A percentile compares a stretch with the other conserved stretches of the same genome.
phyloP scores from a whole-genome alignment of 495 filamentous ascomycete species.

The Aspergillus homomorphus region DNA sequence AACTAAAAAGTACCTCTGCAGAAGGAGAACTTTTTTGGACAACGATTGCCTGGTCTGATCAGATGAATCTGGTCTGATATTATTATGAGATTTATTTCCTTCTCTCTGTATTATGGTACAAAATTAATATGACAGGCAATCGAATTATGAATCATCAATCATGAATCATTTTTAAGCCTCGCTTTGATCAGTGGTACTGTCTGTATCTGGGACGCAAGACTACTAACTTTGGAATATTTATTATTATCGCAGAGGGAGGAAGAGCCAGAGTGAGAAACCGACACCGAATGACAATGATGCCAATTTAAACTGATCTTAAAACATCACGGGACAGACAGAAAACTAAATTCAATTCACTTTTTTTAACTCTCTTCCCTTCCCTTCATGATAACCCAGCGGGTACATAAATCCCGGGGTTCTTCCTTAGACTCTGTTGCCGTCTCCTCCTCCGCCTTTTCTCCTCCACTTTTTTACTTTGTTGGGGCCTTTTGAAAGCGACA shows the following conservation, averaged over 20 bases:
- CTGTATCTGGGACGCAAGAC: too few species aligned
- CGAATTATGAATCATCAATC: background rate
- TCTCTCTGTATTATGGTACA: background rate
- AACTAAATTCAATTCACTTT: background rate
- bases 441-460: background rate
- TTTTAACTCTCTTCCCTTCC: background rate
- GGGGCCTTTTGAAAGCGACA: background rate
- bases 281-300: too few species aligned
- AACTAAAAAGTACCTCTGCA: constrained; percentile 11
- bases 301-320: background rate
- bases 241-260: background rate
- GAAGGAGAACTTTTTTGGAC: background rate
- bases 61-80: background rate
- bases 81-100: background rate
- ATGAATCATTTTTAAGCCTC: background rate
- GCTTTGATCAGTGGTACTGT: background rate
- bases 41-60: background rate
- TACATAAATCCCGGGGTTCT: too few species aligned
- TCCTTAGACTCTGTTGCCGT: background rate
- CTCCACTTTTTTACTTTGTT: background rate
- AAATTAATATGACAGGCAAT: background rate
- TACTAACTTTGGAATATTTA: background rate
- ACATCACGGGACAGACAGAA: background rate
- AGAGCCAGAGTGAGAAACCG: too few species aligned
- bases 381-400: too few species aligned